A percentile compares a stretch with the other conserved stretches of the same genome.
These are phyloP conservation scores for Cicer arietinum DNA, from an alignment of 306 rosid species.

Conservation along the genomic window DNA sequence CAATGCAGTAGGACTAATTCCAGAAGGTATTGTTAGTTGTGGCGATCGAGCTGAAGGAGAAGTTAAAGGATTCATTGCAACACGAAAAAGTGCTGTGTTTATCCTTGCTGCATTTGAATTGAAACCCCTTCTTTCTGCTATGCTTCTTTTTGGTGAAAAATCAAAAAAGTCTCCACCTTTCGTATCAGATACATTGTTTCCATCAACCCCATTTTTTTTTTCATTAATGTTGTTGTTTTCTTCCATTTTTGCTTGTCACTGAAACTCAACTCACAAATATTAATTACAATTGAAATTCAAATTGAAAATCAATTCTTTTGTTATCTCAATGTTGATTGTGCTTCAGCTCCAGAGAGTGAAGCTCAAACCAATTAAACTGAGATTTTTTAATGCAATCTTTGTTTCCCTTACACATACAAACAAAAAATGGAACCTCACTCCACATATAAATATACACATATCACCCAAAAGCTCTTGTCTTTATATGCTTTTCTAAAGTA, in stretches of 20 bases:
- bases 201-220: not conserved
- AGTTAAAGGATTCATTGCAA: constrained; percentile 38
- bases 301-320: not conserved
- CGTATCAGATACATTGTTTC: constrained; percentile 2
- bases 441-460: constrained; percentile 14
- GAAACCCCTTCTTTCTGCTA: constrained; percentile 77
- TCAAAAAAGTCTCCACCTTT: not conserved
- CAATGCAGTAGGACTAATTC: constrained; percentile 77
- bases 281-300: too few relatives aligned
- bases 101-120: constrained; percentile 55
- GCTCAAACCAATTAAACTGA: constrained; percentile 46
- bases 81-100: constrained; percentile 52
- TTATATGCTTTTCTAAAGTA: too few relatives aligned
- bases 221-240: not conserved
- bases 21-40: constrained; percentile 64
- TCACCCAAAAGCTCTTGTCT: too few relatives aligned
- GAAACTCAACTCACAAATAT: not conserved
- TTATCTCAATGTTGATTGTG: constrained; percentile 4
- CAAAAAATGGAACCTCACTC: not conserved
- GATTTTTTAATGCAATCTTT: not conserved
- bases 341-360: constrained; percentile 54
- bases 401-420: not conserved
- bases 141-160: constrained; percentile 45
- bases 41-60: constrained; percentile 57
- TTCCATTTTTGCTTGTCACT: constrained; percentile 4